Base-by-base conservation (phyloP, 441 rosid species). In the Corymbia calophylla region DNA sequence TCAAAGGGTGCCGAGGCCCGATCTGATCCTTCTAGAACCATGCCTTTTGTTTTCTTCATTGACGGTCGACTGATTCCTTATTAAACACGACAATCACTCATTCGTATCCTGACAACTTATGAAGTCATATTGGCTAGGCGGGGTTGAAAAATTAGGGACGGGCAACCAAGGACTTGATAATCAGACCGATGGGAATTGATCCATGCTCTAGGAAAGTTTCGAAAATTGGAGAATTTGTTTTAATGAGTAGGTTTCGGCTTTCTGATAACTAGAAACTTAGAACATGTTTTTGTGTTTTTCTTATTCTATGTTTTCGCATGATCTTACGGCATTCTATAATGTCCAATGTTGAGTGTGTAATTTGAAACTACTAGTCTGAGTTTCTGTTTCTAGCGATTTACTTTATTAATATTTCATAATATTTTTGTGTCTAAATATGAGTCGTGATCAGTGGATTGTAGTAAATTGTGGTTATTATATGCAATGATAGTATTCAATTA, bases 281-380 rank as follows among this genome's bases (percentile, higher is more conserved):
- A 25, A 58, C 29, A 9, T 23, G 10, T 58, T 6, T 58, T 58
- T 58, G 25, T 58, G n/a, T 29, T 58, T 58, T 58, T 58, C 14
- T 58, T 58, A 29, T 58, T 58, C 2, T 25, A 58, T 58, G 2
- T 58, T 14, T 25, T 58, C 25, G 64, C 14, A 58, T 0, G 0
- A 25, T 58, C 6, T 0, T 9, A 25, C 25, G 15, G 1, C 7
- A 58, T 58, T 58, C 3, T 1, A 58, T 58, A 13, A 0, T 58
- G 13, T 11, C 7, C 11, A 58, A 58, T 58, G 5, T 25, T 10
- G n/a, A 58, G 1, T 1, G 6, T 58, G n/a, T 58, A 23, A 58
- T 58, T 0, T 25, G 0, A 23, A 56, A 58, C 3, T 2, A 25
- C 0, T 9, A 25, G 2, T 58, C 5, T 25, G n/a, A 58, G 12